Conservation (phyloP, 129 eudicot genomes). For the Flaveria ramosissima region DNA sequence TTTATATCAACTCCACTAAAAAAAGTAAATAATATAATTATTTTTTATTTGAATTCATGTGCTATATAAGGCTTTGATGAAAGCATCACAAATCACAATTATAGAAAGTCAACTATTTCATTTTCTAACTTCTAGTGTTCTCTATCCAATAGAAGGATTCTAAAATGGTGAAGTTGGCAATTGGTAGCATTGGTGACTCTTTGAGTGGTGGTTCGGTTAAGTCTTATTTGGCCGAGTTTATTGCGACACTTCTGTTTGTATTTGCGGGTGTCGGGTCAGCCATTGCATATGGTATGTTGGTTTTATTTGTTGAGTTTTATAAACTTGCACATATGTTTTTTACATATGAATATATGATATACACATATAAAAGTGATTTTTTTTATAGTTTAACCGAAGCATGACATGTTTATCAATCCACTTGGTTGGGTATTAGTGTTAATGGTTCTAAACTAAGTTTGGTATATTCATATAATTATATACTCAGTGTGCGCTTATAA, state of each 20-base stretch:
- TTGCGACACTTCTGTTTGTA: constrained; percentile 58
- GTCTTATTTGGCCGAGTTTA: constrained; percentile 54
- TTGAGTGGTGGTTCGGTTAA: constrained; percentile 42
- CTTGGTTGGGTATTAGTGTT: no score
- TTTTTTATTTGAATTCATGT: not conserved
- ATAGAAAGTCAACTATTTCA: constrained; percentile 16
- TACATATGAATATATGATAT: no score
- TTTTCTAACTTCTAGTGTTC: constrained; percentile 7
- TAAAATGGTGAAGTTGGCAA: constrained; percentile 56
- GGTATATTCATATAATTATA: no score
- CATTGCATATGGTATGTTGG: constrained; percentile 34
- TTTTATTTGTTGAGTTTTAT: constrained; percentile 3
- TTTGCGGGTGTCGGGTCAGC: constrained; percentile 66
- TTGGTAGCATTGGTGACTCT: constrained; percentile 59
- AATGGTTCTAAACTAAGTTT: no score
- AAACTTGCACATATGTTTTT: no score
- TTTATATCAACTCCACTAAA: constrained; percentile 1
- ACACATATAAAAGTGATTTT: no score
- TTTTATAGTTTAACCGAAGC: no score
- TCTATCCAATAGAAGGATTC: not conserved
- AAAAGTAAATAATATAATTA: not conserved
- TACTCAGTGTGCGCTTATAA: no score
- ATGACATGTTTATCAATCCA: no score
- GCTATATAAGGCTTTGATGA: constrained; percentile 43
- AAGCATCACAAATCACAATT: constrained; percentile 28